Evolutionary conservation across 345 rosid species (phyloP).

Genomic region (Populus alba): DNA sequence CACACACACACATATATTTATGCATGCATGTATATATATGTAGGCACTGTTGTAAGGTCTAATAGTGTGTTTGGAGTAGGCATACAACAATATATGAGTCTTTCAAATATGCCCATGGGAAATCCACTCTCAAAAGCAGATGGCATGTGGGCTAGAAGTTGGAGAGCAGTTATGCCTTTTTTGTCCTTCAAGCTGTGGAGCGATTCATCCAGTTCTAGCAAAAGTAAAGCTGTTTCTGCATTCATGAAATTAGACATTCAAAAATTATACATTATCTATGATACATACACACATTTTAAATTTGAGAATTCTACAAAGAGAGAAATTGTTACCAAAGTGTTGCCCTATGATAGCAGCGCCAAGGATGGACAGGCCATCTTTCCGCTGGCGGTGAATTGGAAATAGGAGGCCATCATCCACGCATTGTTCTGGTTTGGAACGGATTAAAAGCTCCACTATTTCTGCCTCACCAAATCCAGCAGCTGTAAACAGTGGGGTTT

Average conservation of each 20-base stretch:
- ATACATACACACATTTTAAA: no score
- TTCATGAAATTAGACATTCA: no score
- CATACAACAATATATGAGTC: slow-evolving; percentile 10
- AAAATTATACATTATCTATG: background rate
- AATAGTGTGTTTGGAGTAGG: background rate
- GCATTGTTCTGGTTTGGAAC: background rate
- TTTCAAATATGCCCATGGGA: background rate
- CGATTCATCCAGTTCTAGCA: background rate
- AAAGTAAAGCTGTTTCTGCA: slow-evolving; percentile 24
- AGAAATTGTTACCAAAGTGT: slow-evolving; percentile 17
- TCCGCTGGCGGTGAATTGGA: background rate
- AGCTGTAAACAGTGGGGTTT: no score
- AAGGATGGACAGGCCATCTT: no score
- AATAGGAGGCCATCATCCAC: background rate
- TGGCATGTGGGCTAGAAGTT: slow-evolving; percentile 22
- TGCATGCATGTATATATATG: no score
- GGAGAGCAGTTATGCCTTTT: slow-evolving; percentile 19
- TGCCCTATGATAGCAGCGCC: slow-evolving; percentile 22
- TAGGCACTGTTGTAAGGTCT: background rate
- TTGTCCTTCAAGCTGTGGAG: slow-evolving; percentile 12
- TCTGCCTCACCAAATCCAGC: no score
- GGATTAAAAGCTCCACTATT: no score
- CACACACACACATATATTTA: no score
- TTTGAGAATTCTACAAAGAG: no score
- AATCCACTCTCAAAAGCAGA: background rate